phyloP scores from a whole-genome alignment of 306 rosid species.

The Begonia fuchsioides region DNA sequence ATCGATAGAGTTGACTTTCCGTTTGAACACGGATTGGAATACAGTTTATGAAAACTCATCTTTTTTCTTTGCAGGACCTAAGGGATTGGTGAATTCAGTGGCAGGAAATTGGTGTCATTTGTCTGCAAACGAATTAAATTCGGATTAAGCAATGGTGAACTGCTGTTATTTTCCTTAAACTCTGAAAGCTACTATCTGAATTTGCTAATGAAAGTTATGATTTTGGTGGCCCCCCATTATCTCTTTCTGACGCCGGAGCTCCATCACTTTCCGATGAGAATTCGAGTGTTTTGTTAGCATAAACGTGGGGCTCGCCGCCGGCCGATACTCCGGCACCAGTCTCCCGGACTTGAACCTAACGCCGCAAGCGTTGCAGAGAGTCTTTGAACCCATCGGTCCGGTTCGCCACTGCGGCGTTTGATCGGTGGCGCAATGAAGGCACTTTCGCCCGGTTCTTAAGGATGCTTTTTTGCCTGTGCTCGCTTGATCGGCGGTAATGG shows the following conservation, averaged over 20 bases:
- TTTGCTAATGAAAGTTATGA: conserved; percentile 23
- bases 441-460: conserved; percentile 23
- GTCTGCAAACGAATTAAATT: too few species aligned
- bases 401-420: conserved; percentile 95
- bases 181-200: neutral
- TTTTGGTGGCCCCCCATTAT: conserved; percentile 25
- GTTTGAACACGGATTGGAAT: too few species aligned
- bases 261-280: conserved; percentile 79
- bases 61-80: too few species aligned
- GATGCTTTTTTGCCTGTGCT: conserved; percentile 17
- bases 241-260: conserved; percentile 88
- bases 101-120: too few species aligned
- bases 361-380: conserved; percentile 77
- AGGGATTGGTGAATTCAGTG: too few species aligned
- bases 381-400: conserved; percentile 78
- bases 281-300: conserved; percentile 83
- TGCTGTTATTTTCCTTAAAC: too few species aligned
- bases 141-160: too few species aligned
- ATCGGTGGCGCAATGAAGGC: conserved; percentile 84
- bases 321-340: conserved; percentile 79
- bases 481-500: conserved; percentile 5
- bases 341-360: conserved; percentile 80
- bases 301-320: conserved; percentile 89
- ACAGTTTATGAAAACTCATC: too few species aligned
- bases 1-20: too few species aligned